Conservation (phyloP, 2,329 filamentous ascomycete genomes). For the Diaporthe sp. region DNA sequence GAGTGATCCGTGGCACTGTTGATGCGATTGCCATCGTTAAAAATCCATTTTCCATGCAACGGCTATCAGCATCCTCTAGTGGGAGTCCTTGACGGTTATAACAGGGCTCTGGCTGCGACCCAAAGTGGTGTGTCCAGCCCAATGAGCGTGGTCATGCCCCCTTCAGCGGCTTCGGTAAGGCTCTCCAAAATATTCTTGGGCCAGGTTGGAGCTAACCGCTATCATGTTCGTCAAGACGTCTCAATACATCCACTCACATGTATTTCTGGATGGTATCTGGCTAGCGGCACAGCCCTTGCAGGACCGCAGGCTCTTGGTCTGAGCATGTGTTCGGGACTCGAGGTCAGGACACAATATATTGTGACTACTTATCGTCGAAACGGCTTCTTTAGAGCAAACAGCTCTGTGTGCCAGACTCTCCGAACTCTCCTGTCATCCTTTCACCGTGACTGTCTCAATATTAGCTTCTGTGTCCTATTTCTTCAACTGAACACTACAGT, state of each 20-base stretch:
- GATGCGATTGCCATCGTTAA: not conserved
- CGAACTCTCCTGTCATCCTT: not conserved
- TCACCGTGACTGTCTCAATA: not conserved
- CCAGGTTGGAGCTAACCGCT: not conserved
- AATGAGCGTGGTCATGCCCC: not conserved
- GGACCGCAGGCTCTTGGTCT: not conserved
- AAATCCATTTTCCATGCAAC: not conserved
- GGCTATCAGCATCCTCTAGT: not conserved
- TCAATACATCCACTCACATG: not conserved
- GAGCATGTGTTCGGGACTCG: not conserved
- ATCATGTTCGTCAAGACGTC: not conserved
- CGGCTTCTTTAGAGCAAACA: not conserved
- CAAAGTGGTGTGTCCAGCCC: not conserved
- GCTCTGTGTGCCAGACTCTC: too few relatives aligned
- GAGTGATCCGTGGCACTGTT: conserved; percentile 50
- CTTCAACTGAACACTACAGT: not conserved
- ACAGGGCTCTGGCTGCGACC: not conserved
- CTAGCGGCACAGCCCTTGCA: not conserved
- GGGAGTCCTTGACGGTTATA: not conserved
- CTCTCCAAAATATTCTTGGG: too few relatives aligned
- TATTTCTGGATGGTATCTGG: not conserved
- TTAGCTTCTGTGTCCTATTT: too few relatives aligned
- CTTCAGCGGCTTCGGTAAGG: not conserved
- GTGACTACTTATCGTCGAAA: not conserved
- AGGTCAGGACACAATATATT: not conserved